A percentile compares a stretch with the other conserved stretches of the same genome.
Conservation (phyloP, 1,139 yeast genomes). For the Torulaspora pretoriensis region DNA sequence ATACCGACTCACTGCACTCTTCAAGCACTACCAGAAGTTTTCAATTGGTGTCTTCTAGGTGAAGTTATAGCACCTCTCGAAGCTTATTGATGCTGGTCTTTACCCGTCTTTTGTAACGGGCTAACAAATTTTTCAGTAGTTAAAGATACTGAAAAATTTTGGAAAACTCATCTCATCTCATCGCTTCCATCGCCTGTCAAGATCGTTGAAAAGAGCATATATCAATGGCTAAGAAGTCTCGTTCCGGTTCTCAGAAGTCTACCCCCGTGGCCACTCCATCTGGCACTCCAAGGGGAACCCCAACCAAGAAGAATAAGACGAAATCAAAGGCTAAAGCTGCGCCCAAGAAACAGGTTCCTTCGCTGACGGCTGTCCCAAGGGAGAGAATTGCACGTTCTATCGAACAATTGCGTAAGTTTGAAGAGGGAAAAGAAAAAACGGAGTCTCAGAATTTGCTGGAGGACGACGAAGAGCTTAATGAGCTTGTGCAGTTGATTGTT, state of each 20-base stretch:
- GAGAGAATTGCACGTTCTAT: slow-evolving; percentile 43
- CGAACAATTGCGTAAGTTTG: slow-evolving; percentile 47
- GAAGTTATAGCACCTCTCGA: not conserved
- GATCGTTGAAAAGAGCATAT: not conserved
- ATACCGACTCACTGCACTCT: slow-evolving; percentile 13
- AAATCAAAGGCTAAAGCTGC: slow-evolving; percentile 1
- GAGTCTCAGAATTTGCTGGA: slow-evolving; percentile 40
- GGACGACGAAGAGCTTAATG: slow-evolving; percentile 48
- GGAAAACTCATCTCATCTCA: slow-evolving; percentile 16
- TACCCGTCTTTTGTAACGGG: not conserved
- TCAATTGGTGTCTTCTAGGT: not conserved
- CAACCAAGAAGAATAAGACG: not conserved
- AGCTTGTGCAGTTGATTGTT: slow-evolving; percentile 49
- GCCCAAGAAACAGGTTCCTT: slow-evolving; percentile 7
- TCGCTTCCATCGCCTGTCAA: slow-evolving; percentile 15
- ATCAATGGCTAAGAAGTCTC: slow-evolving; percentile 22
- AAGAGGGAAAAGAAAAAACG: slow-evolving; percentile 35
- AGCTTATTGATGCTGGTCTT: not conserved
- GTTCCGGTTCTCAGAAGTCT: slow-evolving; percentile 21
- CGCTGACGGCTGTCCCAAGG: slow-evolving; percentile 7
- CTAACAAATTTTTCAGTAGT: slow-evolving; percentile 13
- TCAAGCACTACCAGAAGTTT: not conserved
- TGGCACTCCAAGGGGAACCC: slow-evolving; percentile 4
- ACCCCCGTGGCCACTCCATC: slow-evolving; percentile 18
- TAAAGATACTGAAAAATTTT: slow-evolving; percentile 12